These are phyloP conservation scores for Fomitopsis serialis DNA, from an alignment of 768 basidiomycete species.

Conservation along the genomic window DNA sequence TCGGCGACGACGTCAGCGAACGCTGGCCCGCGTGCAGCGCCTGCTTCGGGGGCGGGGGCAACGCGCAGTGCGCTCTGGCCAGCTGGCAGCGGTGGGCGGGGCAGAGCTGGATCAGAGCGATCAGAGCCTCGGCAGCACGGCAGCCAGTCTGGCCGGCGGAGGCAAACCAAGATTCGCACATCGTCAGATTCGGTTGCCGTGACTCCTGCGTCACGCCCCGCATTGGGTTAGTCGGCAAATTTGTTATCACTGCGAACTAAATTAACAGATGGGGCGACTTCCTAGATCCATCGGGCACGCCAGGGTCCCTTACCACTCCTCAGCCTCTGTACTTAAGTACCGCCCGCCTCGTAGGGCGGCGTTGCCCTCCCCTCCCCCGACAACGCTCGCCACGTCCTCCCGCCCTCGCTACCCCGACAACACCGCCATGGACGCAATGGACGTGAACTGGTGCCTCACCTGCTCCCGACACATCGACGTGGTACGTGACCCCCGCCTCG, in stretches of 20 bases:
- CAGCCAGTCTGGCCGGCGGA: background rate
- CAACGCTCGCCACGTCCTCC: constrained; percentile 17
- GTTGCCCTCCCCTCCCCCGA: constrained; percentile 9
- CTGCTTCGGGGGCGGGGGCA: background rate
- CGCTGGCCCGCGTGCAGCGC: background rate
- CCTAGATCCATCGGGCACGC: constrained; percentile 5
- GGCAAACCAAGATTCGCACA: background rate
- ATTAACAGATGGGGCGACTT: background rate
- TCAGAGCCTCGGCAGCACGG: constrained; percentile 2
- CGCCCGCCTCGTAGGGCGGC: constrained; percentile 9
- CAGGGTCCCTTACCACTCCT: constrained; percentile 4
- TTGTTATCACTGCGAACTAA: constrained; percentile 1
- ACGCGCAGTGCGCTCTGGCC: background rate
- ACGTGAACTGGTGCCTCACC: constrained; percentile 67
- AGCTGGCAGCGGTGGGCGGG: background rate
- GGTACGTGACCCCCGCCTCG: constrained; percentile 22
- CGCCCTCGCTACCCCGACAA: constrained; percentile 6
- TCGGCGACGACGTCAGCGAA: background rate
- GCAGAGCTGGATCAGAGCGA: background rate
- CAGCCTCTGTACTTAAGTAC: constrained; percentile 9
- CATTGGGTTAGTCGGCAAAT: constrained; percentile 1
- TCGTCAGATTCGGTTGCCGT: background rate
- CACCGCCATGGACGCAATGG: constrained; percentile 36
- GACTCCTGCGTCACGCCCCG: background rate
- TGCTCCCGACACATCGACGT: constrained; percentile 55